Evolutionary conservation across 768 basidiomycete genomes (phyloP).

Genomic region (Boletales sp.): DNA sequence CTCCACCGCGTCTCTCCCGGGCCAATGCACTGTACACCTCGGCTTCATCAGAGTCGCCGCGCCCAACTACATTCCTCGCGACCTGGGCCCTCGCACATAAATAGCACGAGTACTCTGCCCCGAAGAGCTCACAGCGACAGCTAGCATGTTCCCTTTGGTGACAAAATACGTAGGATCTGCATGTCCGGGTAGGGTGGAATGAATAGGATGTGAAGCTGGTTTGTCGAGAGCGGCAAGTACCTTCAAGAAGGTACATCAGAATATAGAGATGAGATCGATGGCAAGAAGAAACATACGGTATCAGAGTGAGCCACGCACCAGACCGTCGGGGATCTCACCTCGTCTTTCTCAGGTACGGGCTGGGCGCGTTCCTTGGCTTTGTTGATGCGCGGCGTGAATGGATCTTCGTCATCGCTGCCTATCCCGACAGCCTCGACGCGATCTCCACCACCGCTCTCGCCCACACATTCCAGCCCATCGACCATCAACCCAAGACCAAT

Average conservation of each 20-base stretch:
- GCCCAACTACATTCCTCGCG: conserved; percentile 24
- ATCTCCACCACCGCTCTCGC: not conserved
- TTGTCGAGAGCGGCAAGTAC: too few species aligned
- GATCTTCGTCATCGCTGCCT: conserved; percentile 26
- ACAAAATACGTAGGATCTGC: too few species aligned
- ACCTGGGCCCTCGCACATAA: conserved; percentile 57
- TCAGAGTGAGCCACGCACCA: conserved; percentile 37
- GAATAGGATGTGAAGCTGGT: too few species aligned
- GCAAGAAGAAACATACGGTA: too few species aligned
- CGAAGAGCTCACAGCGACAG: too few species aligned
- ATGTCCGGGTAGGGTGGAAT: too few species aligned
- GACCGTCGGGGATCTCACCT: conserved; percentile 42
- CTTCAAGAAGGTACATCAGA: too few species aligned
- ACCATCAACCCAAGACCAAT: conserved; percentile 37
- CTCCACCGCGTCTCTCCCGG: conserved; percentile 33
- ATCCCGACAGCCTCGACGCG: not conserved
- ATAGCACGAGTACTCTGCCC: conserved; percentile 72
- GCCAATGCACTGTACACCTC: not conserved
- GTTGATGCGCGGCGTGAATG: conserved; percentile 62
- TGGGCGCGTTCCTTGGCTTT: conserved; percentile 77
- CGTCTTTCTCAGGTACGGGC: conserved; percentile 62
- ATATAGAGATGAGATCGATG: too few species aligned
- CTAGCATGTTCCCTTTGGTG: too few species aligned
- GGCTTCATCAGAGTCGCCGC: conserved; percentile 38
- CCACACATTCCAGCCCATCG: conserved; percentile 22